phyloP scores from a whole-genome alignment of 441 rosid genomes.

The Omphalea diandra region DNA sequence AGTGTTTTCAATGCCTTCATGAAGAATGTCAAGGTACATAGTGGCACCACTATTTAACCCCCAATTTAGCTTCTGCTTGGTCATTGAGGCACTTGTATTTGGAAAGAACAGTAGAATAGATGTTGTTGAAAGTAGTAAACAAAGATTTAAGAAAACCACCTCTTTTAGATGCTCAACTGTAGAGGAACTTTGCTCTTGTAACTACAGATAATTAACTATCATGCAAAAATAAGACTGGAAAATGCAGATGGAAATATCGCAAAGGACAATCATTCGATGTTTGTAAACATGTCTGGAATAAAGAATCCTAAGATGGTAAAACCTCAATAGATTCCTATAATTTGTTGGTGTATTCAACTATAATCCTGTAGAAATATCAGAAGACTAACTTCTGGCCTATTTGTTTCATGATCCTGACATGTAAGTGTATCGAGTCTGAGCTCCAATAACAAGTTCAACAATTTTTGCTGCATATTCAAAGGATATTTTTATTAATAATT shows the following conservation, averaged over 20 bases:
- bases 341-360: conserved; percentile 5
- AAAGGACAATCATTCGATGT: background rate
- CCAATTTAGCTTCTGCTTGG: background rate
- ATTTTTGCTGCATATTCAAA: conserved; percentile 58
- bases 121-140: background rate
- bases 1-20: too few relatives aligned
- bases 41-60: background rate
- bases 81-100: background rate
- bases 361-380: background rate
- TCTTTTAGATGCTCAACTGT: background rate
- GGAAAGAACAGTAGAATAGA: background rate
- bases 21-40: background rate
- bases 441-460: conserved; percentile 76
- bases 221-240: too few relatives aligned
- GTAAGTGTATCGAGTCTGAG: conserved; percentile 86
- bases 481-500: background rate
- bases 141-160: background rate
- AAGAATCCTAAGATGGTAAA: background rate
- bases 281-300: background rate
- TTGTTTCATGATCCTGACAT: conserved; percentile 77
- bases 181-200: background rate
- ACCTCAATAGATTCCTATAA: background rate
- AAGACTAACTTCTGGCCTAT: conserved; percentile 19
- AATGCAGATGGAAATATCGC: background rate
- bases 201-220: background rate